Evolutionary conservation across 129 eudicot species (phyloP).

Genomic region (Mikania micrantha): DNA sequence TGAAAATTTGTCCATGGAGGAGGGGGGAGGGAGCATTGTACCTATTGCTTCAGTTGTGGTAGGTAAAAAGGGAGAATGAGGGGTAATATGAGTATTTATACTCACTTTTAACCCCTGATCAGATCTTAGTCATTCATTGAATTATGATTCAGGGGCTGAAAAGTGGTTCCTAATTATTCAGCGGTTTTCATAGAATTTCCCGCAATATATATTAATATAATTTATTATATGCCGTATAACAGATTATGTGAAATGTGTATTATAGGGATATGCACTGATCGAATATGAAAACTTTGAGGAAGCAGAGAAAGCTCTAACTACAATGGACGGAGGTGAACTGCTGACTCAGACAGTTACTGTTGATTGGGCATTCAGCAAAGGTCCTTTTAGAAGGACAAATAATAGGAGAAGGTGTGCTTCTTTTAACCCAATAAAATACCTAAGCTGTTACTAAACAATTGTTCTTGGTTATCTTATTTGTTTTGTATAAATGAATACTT

Average conservation of each 20-base stretch:
- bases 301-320: constrained; percentile 72
- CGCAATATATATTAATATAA: neutral
- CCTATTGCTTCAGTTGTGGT: neutral
- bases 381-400: constrained; percentile 71
- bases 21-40: no score
- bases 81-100: no score
- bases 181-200: neutral
- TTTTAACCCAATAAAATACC: no score
- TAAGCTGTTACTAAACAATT: no score
- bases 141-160: neutral
- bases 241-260: neutral
- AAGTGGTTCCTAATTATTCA: neutral
- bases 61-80: no score
- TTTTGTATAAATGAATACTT: no score
- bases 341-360: constrained; percentile 70
- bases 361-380: constrained; percentile 98
- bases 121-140: neutral
- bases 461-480: neutral
- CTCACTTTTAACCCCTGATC: neutral
- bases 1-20: no score
- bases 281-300: constrained; percentile 82
- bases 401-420: constrained; percentile 55
- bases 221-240: neutral
- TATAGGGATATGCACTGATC: constrained; percentile 88
- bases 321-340: constrained; percentile 73